Evolutionary conservation across 2,329 filamentous ascomycete genomes (phyloP).

Genomic region (Aspergillus candidus): DNA sequence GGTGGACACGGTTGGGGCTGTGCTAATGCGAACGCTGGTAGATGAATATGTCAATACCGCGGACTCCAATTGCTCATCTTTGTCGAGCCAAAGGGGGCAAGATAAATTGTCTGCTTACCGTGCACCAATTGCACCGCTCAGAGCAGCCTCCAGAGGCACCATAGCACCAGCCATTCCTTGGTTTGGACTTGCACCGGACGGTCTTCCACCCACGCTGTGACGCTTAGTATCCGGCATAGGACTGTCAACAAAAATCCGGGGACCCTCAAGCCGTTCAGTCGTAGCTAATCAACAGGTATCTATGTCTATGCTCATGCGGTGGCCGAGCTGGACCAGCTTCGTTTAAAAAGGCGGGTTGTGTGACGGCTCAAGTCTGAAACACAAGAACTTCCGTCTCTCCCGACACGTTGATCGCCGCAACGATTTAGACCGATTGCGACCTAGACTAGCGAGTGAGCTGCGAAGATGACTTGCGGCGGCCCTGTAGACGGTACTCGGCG

Average conservation of each 20-base stretch:
- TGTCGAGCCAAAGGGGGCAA: neutral
- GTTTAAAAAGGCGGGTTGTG: too few species aligned
- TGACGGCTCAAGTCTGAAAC: too few species aligned
- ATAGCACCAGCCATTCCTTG: conserved; percentile 39
- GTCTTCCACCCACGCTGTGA: conserved; percentile 48
- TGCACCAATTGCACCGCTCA: conserved; percentile 57
- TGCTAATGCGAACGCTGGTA: conserved; percentile 53
- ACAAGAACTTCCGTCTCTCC: too few species aligned
- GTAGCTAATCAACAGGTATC: too few species aligned
- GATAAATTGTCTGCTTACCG: conserved; percentile 42
- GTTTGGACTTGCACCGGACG: conserved; percentile 32
- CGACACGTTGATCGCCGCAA: neutral
- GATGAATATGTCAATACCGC: neutral
- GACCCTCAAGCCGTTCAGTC: neutral
- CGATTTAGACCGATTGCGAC: neutral
- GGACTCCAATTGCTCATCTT: conserved; percentile 4
- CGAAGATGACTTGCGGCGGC: too few species aligned
- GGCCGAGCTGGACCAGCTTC: too few species aligned
- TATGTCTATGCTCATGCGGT: too few species aligned
- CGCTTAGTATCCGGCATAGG: conserved; percentile 56
- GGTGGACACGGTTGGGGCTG: conserved; percentile 45
- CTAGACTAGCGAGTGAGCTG: too few species aligned
- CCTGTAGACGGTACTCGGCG: conserved; percentile 7
- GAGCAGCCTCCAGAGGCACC: conserved; percentile 47
- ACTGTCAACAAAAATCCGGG: neutral